Evolutionary conservation across 441 rosid species (phyloP), one percentile per base, ranked within the genome.

Genomic region (Brassica hybrid): DNA sequence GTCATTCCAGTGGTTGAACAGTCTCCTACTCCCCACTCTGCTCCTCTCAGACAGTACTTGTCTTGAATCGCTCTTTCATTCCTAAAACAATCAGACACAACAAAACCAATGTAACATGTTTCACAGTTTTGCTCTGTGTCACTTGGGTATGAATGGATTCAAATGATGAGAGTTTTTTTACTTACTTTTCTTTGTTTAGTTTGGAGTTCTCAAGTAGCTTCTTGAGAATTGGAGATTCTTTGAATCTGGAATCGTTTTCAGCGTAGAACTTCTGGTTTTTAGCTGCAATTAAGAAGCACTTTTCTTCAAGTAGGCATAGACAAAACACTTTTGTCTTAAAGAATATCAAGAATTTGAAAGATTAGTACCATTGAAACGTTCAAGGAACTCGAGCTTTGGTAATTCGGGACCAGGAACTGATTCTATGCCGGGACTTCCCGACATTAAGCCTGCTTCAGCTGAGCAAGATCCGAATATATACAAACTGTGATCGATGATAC

Each of bases 1-100:
- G 92, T 80, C 98, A 94, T 92, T 11, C 88, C 97, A 54, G 80
- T 97, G 0, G 91, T 83, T 10, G 97, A 91, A 69, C 98, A 94
- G 80, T 94, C 98, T 73, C 98, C 98, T 0, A 94, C 90, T 3
- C 98, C 98, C 96, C 97, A 92, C 75, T 92, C 98, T 1, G 98
- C 98, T 17, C 97, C 98, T 0, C 98, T 88, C 13, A 92, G 32
- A 83, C 98, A 94, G 73, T 94, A 94, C 73, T 91, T 94, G 85
- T 92, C 96, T 71, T 79, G 88, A 65, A 80, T 84, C 65, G 72
- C 83, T 83, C 83, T 87, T 73, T 77, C 76, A 84, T 92, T 89
- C 88, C 98, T 91, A 7, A 13, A 27, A 3, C 56, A 69, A 67
- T 38, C 65, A 57, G 8, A 67, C 50, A 45, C 52, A 45, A 69